phyloP scores from a whole-genome alignment of 768 basidiomycete genomes.

The Phallus indusiatus region DNA sequence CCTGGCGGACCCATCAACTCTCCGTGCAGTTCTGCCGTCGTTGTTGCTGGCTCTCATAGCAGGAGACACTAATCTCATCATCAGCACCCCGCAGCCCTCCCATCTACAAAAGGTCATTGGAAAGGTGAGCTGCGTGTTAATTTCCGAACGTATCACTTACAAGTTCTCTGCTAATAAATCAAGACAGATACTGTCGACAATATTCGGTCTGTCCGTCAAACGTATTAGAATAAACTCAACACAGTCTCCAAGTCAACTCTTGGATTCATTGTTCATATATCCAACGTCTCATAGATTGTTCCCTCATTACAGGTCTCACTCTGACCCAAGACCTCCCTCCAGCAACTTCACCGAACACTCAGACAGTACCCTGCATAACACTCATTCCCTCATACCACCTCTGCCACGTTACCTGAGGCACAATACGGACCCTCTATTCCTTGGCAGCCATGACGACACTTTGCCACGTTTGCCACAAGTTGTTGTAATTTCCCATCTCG shows the following conservation, averaged over 20 bases:
- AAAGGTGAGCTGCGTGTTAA: background rate
- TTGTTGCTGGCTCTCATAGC: constrained; percentile 4
- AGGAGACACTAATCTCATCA: constrained; percentile 5
- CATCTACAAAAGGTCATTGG: constrained; percentile 4
- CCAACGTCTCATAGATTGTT: background rate
- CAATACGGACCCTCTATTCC: constrained; percentile 4
- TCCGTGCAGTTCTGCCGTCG: constrained; percentile 1
- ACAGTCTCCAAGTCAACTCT: background rate
- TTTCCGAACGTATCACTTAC: background rate
- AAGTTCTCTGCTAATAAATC: background rate
- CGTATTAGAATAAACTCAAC: background rate
- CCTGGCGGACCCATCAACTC: background rate
- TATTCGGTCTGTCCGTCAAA: constrained; percentile 4
- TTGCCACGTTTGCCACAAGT: background rate
- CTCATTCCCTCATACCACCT: background rate
- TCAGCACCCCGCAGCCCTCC: constrained; percentile 1
- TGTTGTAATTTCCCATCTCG: constrained; percentile 1
- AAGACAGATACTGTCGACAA: background rate
- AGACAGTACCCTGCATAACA: background rate
- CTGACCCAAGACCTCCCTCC: constrained; percentile 5
- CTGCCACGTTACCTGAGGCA: background rate
- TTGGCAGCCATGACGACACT: background rate
- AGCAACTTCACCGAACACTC: constrained; percentile 7
- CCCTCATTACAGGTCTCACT: background rate
- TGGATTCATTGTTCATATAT: constrained; percentile 2